Conservation (phyloP, 179 eudicot genomes). For the Beta corolliflora region DNA sequence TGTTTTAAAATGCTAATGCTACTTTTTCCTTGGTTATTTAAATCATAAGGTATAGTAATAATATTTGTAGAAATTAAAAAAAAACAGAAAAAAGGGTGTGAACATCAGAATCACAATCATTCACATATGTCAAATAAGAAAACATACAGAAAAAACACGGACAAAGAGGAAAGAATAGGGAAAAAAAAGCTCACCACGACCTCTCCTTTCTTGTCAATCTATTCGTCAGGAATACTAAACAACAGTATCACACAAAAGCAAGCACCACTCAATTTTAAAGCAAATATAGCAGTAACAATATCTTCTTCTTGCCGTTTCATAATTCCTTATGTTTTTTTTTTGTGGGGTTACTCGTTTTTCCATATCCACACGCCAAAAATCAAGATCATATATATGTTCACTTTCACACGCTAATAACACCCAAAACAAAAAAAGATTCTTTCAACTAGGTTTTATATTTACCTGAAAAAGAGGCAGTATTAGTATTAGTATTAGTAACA, state of each 20-base stretch:
- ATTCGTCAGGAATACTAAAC: slow-evolving; percentile 41
- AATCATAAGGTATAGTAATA: background rate
- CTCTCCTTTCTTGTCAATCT: slow-evolving; percentile 37
- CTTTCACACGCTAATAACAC: slow-evolving; percentile 1
- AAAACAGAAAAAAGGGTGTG: background rate
- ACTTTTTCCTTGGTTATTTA: too few species aligned
- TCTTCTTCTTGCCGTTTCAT: background rate
- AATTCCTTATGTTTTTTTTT: background rate
- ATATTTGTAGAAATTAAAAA: background rate
- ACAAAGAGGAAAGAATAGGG: background rate
- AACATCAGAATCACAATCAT: slow-evolving; percentile 12
- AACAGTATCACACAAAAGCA: slow-evolving; percentile 38
- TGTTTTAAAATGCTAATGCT: background rate
- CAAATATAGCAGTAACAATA: background rate
- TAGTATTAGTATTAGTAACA: background rate
- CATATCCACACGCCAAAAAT: slow-evolving; percentile 33
- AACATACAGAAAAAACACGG: slow-evolving; percentile 3
- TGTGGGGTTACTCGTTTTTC: too few species aligned
- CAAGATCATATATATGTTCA: slow-evolving; percentile 7
- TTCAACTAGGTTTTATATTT: background rate
- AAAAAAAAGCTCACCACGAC: background rate
- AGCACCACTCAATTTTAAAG: background rate
- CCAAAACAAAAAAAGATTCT: slow-evolving; percentile 23
- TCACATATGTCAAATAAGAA: background rate
- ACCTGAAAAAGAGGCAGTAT: slow-evolving; percentile 19